A percentile compares a stretch with the other conserved stretches of the same genome.
Evolutionary conservation across 495 filamentous ascomycete species (phyloP).

Genomic region (Aspergillus funiculosus): DNA sequence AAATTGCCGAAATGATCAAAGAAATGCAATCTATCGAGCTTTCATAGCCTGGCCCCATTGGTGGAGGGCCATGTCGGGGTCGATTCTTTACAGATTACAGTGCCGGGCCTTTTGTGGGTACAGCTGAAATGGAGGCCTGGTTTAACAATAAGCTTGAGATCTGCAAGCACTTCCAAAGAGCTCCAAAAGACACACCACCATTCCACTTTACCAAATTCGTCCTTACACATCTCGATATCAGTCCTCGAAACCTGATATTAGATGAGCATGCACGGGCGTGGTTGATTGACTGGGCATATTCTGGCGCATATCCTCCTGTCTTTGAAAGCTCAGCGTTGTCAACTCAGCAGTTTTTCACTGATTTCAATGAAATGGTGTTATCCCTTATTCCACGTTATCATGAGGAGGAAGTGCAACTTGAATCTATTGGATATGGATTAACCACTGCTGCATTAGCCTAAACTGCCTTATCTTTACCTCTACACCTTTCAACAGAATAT

Average conservation of each 20-base stretch:
- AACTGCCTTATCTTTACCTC: no score
- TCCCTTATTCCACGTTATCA: constrained; percentile 18
- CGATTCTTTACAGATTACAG: constrained; percentile 27
- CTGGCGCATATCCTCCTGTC: constrained; percentile 25
- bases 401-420: constrained; percentile 17
- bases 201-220: constrained; percentile 24
- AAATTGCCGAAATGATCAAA: constrained; percentile 21
- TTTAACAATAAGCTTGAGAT: constrained; percentile 30
- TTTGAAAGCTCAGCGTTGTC: constrained; percentile 23
- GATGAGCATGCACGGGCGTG: constrained; percentile 19
- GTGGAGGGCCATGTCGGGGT: constrained; percentile 22
- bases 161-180: constrained; percentile 16
- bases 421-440: constrained; percentile 20
- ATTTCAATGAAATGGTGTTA: constrained; percentile 18
- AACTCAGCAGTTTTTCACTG: constrained; percentile 11
- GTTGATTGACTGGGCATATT: constrained; percentile 27
- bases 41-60: constrained; percentile 23
- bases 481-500: no score
- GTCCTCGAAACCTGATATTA: constrained; percentile 27
- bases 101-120: constrained; percentile 26
- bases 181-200: constrained; percentile 18
- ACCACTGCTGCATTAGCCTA: constrained; percentile 54
- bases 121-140: constrained; percentile 26
- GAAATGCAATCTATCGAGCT: constrained; percentile 22
- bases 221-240: constrained; percentile 24